phyloP scores from a whole-genome alignment of 164 flowering plant species.

The Hamamelis virginiana region DNA sequence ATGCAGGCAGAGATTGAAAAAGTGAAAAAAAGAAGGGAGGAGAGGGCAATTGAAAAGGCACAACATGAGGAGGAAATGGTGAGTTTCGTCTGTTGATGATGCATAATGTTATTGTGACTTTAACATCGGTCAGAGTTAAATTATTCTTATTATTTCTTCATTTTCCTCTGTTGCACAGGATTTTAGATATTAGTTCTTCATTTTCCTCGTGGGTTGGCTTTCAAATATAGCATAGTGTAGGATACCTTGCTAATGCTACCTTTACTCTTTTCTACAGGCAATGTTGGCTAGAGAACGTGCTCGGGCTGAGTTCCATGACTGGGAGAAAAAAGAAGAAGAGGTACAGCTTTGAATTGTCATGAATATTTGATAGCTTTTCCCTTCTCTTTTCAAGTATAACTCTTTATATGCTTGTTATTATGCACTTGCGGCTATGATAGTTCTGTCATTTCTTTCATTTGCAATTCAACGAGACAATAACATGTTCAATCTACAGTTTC shows the following conservation, averaged over 20 bases:
- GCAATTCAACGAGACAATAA: slow-evolving; percentile 4
- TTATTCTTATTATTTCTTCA: background rate
- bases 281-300: slow-evolving; percentile 91
- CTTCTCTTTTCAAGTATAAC: background rate
- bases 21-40: slow-evolving; percentile 94
- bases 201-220: background rate
- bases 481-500: slow-evolving; percentile 63
- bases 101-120: background rate
- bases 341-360: slow-evolving; percentile 28
- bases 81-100: slow-evolving; percentile 14
- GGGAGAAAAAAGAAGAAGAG: slow-evolving; percentile 99
- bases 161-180: background rate
- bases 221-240: background rate
- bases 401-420: background rate
- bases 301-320: slow-evolving; percentile 94
- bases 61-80: slow-evolving; percentile 98
- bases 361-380: background rate
- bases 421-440: background rate
- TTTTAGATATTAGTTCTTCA: background rate
- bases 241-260: background rate
- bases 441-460: background rate
- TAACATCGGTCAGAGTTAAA: background rate
- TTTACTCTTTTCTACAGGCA: slow-evolving; percentile 43
- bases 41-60: slow-evolving; percentile 93
- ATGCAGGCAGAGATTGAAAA: slow-evolving; percentile 92